Evolutionary conservation across 129 eudicot species (phyloP).

Genomic region (Heracleum sosnowskyi): DNA sequence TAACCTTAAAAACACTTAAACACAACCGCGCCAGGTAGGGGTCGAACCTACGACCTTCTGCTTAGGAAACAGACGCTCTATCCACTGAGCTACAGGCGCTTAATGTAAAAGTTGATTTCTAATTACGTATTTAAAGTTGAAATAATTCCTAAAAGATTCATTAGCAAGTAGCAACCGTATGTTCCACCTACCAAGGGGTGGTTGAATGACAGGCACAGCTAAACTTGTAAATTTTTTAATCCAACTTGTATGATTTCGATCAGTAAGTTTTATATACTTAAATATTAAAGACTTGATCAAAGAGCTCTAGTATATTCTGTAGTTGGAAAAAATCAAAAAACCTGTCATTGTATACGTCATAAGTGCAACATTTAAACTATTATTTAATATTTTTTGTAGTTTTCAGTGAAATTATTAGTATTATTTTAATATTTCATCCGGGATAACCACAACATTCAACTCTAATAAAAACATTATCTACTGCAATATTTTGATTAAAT

Average conservation of each 20-base stretch:
- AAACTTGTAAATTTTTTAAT: neutral
- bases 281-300: too few species aligned
- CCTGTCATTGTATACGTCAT: neutral
- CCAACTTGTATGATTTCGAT: neutral
- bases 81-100: conserved; percentile 99
- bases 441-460: neutral
- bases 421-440: too few species aligned
- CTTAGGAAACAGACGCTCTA: conserved; percentile 99
- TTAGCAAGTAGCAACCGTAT: neutral
- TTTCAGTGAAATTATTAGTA: too few species aligned
- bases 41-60: conserved; percentile 99
- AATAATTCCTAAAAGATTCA: too few species aligned
- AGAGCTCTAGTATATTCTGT: too few species aligned
- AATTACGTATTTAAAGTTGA: too few species aligned
- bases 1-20: too few species aligned
- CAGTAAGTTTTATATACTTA: too few species aligned
- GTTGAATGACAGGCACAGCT: neutral
- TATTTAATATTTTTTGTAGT: neutral
- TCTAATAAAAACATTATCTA: neutral
- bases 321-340: neutral
- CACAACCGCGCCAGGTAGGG: conserved; percentile 99
- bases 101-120: too few species aligned
- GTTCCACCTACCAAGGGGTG: neutral
- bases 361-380: neutral
- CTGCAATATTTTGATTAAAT: too few species aligned